Conservation (phyloP, 176 grass and related monocot genomes). For the Carex littledalei region DNA sequence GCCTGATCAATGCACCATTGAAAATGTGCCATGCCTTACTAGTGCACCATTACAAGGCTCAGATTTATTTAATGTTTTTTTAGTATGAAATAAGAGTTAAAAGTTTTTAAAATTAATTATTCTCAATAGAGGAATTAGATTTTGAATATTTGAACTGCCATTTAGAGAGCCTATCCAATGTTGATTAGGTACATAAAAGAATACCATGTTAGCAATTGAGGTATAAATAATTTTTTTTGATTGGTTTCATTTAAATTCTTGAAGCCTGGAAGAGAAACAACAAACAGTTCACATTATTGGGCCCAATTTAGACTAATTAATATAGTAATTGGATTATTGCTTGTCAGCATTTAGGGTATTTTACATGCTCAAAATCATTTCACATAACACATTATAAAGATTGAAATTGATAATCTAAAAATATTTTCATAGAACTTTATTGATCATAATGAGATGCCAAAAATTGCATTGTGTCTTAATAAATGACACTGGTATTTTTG, state of each 20-base stretch:
- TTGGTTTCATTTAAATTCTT: background rate
- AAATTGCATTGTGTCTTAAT: background rate
- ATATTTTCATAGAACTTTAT: background rate
- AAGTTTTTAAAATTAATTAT: no score
- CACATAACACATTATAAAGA: background rate
- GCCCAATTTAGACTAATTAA: background rate
- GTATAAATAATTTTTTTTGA: background rate
- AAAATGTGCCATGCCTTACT: background rate
- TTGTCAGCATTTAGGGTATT: background rate
- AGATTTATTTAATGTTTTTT: background rate
- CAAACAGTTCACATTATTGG: background rate
- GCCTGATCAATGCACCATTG: background rate
- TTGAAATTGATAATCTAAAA: background rate
- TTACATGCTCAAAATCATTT: background rate
- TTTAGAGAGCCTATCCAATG: background rate
- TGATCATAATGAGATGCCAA: background rate
- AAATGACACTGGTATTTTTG: background rate
- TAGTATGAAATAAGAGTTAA: background rate
- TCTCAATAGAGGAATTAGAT: background rate
- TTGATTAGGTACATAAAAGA: background rate
- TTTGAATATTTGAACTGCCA: background rate
- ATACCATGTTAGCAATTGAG: background rate
- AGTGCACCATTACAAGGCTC: background rate
- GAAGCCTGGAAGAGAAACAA: background rate
- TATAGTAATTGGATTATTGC: background rate